Conservation (phyloP, 148 eudicot species). For the Arbutus unedo region DNA sequence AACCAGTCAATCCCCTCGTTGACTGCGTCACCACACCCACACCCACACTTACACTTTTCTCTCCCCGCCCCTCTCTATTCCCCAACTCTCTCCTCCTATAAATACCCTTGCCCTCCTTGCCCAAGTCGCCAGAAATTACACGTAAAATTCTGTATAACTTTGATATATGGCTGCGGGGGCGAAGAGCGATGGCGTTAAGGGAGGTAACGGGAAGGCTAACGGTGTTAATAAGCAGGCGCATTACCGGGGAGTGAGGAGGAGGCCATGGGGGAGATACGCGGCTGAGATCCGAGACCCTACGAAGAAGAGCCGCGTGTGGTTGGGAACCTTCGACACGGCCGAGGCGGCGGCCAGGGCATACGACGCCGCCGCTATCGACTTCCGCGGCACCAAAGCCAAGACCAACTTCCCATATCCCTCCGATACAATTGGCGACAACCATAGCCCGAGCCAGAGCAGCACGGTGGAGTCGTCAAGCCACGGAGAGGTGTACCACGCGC, state of each 20-base stretch:
- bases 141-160: neutral
- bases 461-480: constrained; percentile 31
- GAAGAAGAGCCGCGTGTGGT: constrained; percentile 39
- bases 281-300: constrained; percentile 34
- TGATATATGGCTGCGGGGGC: constrained; percentile 8
- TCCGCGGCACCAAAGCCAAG: constrained; percentile 34
- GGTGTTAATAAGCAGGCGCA: neutral
- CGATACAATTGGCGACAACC: neutral
- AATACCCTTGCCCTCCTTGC: neutral
- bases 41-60: neutral
- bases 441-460: constrained; percentile 37
- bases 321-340: constrained; percentile 37
- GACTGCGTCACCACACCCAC: constrained; percentile 1
- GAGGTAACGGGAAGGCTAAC: neutral
- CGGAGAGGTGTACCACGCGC: constrained; percentile 10
- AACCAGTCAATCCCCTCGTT: constrained; percentile 16
- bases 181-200: constrained; percentile 4
- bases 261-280: constrained; percentile 41
- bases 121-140: neutral
- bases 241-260: constrained; percentile 32
- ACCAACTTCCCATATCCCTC: constrained; percentile 30
- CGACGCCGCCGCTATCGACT: constrained; percentile 34
- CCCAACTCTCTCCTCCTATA: neutral
- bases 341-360: constrained; percentile 36
- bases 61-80: neutral